Base-by-base conservation (phyloP, 176 grass and related monocot species). In the Echinochloa phyllopogon region DNA sequence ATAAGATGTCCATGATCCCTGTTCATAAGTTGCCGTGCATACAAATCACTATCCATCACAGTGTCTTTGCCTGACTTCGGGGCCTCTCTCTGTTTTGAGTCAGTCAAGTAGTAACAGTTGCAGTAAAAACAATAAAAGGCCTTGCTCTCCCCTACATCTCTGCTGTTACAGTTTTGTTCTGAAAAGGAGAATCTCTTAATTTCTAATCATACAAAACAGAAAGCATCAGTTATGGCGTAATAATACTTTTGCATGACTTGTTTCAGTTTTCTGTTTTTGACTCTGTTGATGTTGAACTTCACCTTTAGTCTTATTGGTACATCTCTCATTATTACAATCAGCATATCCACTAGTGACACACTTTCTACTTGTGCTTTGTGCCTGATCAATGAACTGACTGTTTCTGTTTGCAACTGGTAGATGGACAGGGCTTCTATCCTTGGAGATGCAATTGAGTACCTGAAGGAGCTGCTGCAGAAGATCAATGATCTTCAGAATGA, bases 371-470 rank as follows among this genome's bases (percentile, higher is more conserved):
- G n/a, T n/a, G n/a, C 21, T 18, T 82, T 82, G 9, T 74, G 49
- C 33, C 8, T 42, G 47, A 3, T 23, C 42, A 87, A 83, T 61
- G 42, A 79, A 29, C 68, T 87, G 60, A 69, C 61, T 42, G 27
- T 79, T 17, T 83, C 24, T 20, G 17, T 72, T 74, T 74, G 41
- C 18, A 65, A 52, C 76, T 80, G 51, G 20, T 79, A 99, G 97
- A 99, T 99, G 97, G 97, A 99, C 77, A 94, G 97, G 84, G 97
- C 91, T 48, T 99, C 94, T 5, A 99, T 99, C 89, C 87, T 99
- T 4, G 97, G 97, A 0, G 94, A 99, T 33, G 97, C 97, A 43
- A 96, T 96, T 17, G 97, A 99, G 77, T 99, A 99, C 88, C 76
- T 99, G 52, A 99, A 92, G 74, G 97, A 99, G 75, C 97, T 99